These are phyloP conservation scores for Medicago lupulina DNA, from an alignment of 306 rosid genomes.

Conservation along the genomic window DNA sequence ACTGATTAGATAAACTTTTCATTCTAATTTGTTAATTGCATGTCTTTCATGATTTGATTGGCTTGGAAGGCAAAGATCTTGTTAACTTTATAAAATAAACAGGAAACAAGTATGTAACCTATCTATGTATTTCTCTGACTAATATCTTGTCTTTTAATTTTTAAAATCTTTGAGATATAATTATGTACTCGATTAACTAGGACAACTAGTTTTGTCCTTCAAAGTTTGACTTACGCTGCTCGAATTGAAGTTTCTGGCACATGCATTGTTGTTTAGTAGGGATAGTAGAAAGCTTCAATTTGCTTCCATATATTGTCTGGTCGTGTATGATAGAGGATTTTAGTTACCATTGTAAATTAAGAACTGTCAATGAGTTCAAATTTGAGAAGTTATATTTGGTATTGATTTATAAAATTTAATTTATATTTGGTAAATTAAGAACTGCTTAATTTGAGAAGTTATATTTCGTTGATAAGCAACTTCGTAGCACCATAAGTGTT, in stretches of 20 bases:
- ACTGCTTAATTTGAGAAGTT: no score
- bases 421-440: no score
- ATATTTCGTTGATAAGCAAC: no score
- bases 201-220: conserved; percentile 1
- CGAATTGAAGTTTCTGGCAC: conserved; percentile 25
- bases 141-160: conserved; percentile 29
- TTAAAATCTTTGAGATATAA: conserved; percentile 26
- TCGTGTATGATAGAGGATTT: conserved; percentile 20
- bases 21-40: conserved; percentile 30
- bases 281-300: conserved; percentile 16
- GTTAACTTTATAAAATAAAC: conserved; percentile 64
- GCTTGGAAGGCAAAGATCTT: conserved; percentile 72
- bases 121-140: neutral
- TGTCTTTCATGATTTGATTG: conserved; percentile 73
- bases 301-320: neutral
- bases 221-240: conserved; percentile 9
- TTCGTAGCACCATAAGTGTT: no score
- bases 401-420: conserved; percentile 18
- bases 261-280: conserved; percentile 15
- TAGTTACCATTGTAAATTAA: conserved; percentile 17
- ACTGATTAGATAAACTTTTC: conserved; percentile 15
- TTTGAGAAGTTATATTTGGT: neutral
- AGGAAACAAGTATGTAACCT: conserved; percentile 54
- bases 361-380: conserved; percentile 24
- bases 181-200: conserved; percentile 27